phyloP scores from a whole-genome alignment of 306 rosid species.

The Cucurbita ficifolia region DNA sequence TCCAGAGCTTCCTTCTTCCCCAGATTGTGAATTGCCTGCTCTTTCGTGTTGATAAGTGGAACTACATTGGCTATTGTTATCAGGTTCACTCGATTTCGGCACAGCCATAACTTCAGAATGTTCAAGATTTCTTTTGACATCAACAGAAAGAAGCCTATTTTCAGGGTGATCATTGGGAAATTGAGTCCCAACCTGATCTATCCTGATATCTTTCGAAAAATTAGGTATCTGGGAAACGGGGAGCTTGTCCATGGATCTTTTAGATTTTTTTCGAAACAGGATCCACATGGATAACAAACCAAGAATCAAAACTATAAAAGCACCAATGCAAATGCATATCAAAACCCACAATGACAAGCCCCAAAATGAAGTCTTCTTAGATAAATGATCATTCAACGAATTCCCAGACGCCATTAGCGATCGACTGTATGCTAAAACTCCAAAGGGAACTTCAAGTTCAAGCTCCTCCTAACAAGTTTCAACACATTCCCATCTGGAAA shows the following conservation, averaged over 20 bases:
- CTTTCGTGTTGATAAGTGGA: slow-evolving; percentile 67
- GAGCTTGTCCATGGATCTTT: slow-evolving; percentile 42
- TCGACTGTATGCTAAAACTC: slow-evolving; percentile 12
- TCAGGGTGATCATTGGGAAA: slow-evolving; percentile 37
- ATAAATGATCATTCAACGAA: slow-evolving; percentile 50
- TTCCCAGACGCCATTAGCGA: slow-evolving; percentile 35
- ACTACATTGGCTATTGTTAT: slow-evolving; percentile 65
- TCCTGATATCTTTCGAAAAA: slow-evolving; percentile 60
- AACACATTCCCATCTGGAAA: slow-evolving; percentile 18
- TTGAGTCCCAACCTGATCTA: slow-evolving; percentile 64
- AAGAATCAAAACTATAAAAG: slow-evolving; percentile 60
- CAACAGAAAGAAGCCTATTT: slow-evolving; percentile 25
- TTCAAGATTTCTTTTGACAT: slow-evolving; percentile 40
- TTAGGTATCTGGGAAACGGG: slow-evolving; percentile 57
- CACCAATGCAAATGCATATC: slow-evolving; percentile 71
- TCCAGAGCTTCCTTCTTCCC: slow-evolving; percentile 85
- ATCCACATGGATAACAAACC: slow-evolving; percentile 65
- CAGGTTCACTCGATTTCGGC: slow-evolving; percentile 56
- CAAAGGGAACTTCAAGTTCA: slow-evolving; percentile 16
- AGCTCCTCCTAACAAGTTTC: slow-evolving; percentile 10
- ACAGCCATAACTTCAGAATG: slow-evolving; percentile 41
- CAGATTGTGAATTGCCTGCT: slow-evolving; percentile 53
- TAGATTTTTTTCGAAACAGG: slow-evolving; percentile 57
- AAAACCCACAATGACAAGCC: slow-evolving; percentile 76
- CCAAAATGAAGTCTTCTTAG: slow-evolving; percentile 51